Evolutionary conservation across 73 alveolate genomes (phyloP).

Genomic region (Paramecium tetraurelia): DNA sequence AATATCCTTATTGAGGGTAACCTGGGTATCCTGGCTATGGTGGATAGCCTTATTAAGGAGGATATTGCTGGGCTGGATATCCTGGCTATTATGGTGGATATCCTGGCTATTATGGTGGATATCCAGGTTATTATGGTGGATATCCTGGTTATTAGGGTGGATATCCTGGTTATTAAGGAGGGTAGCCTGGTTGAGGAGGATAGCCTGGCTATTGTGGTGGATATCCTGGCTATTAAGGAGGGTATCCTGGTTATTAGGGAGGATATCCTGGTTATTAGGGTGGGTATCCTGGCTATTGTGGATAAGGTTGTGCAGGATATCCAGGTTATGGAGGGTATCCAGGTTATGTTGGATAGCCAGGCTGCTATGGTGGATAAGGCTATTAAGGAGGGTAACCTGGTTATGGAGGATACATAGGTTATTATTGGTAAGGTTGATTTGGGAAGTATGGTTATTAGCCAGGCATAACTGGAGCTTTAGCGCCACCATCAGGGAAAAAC

Average conservation of each 20-base stretch:
- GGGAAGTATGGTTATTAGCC: not conserved
- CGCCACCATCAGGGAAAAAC: not conserved
- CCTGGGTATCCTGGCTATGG: conserved; percentile 30
- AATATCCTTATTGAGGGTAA: not conserved
- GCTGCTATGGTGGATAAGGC: not conserved
- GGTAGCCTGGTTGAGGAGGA: not conserved
- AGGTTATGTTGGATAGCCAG: not conserved
- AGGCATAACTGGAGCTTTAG: not conserved
- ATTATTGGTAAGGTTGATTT: not conserved
- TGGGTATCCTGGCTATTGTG: not conserved
- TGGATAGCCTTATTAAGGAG: not conserved
- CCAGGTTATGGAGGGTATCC: not conserved
- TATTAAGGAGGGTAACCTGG: conserved; percentile 18
- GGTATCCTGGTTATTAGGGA: not conserved
- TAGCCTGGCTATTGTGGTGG: not conserved
- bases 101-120: not conserved
- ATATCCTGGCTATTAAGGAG: not conserved
- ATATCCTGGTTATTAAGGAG: not conserved
- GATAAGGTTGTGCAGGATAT: not conserved
- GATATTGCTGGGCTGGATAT: not conserved
- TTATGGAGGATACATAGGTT: conserved; percentile 29
- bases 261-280: not conserved
- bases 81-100: not conserved
- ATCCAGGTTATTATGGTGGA: not conserved
- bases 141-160: not conserved